Evolutionary conservation across 2,329 filamentous ascomycete genomes (phyloP).

Genomic region (Lecanicillium sp.): DNA sequence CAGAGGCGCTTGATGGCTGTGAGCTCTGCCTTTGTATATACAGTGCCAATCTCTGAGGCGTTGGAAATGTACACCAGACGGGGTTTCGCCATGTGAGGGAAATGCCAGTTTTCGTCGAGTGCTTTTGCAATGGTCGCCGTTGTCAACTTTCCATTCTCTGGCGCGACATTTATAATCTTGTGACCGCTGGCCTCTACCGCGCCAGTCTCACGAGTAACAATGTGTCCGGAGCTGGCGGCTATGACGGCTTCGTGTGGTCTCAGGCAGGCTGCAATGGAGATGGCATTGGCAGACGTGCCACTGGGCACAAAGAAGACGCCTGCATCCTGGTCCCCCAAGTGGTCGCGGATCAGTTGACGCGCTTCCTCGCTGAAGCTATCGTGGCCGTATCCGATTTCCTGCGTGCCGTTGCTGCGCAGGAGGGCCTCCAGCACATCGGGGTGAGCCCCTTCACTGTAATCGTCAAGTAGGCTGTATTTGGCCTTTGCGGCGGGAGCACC

Average conservation of each 20-base stretch:
- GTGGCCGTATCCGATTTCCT: constrained; percentile 38
- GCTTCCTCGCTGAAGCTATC: constrained; percentile 35
- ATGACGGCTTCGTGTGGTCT: constrained; percentile 42
- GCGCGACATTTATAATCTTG: constrained; percentile 40
- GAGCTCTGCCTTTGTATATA: constrained; percentile 36
- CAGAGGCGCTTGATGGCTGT: constrained; percentile 32
- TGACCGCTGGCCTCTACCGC: constrained; percentile 43
- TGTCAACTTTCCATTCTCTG: constrained; percentile 38
- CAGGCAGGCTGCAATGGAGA: constrained; percentile 41
- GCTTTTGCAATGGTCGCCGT: constrained; percentile 31
- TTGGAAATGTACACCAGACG: constrained; percentile 44
- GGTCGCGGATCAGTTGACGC: constrained; percentile 28
- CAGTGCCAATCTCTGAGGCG: constrained; percentile 40
- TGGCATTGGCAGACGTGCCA: constrained; percentile 42
- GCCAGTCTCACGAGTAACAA: constrained; percentile 39
- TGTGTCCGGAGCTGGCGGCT: constrained; percentile 40
- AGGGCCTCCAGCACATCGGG: constrained; percentile 39
- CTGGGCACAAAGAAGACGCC: constrained; percentile 43
- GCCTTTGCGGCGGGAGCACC: constrained; percentile 6
- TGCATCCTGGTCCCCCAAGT: constrained; percentile 28
- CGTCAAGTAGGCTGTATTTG: constrained; percentile 39
- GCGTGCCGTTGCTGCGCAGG: constrained; percentile 32
- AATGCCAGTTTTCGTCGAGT: constrained; percentile 39
- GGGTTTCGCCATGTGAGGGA: constrained; percentile 42
- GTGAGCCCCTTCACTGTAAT: constrained; percentile 44